Base-by-base conservation (phyloP, 345 rosid species). In the Pistacia vera region DNA sequence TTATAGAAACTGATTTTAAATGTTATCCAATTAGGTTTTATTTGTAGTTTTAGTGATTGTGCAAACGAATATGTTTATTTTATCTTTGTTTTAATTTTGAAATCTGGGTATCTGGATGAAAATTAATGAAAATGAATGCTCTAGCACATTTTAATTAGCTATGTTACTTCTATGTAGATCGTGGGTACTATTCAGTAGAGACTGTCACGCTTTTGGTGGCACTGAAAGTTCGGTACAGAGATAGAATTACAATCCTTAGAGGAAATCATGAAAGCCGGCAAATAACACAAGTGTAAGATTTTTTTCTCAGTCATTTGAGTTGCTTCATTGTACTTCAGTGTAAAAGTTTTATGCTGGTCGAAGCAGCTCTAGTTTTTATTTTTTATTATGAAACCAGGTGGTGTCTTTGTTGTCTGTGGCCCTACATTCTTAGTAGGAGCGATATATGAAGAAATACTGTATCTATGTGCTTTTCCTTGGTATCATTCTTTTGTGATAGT, bases 261-360 rank as follows among this genome's bases (percentile, higher is more conserved):
- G 99, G 99, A 73, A 96, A 96, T 60, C 99, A 96, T 22, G 99
- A 96, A 88, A 96, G 99, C 88, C 90, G 99, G 77, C 99, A 96
- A 87, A 96, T 96, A 35, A 96, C 99, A 25, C 99, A 96, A 96
- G 99, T 96, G 99, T 96, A 96, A 90, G 97, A 65, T 67, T 58
- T 83, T 73, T 41, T 33, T 60, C 49, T 80, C 36, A 35, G 35
- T 17, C 54, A 73, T 63, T 51, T 63, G 12, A n/a, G 52, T 63
- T 51, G 11, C 49, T 63, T 3, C 25, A 18, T 62, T 3, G 7
- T 73, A 22, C 1, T 11, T 49, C 7, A 25, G 35, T 30, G 22
- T 30, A 30, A 11, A 49, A 49, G 20, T 17, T 62, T 73, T 30
- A 30, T 62, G 25, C 51, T 44, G 60, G 48, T 73, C 0, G 30